These are phyloP conservation scores for Psidium friedrichsthalianum DNA, from an alignment of 345 rosid genomes.

Conservation along the genomic window DNA sequence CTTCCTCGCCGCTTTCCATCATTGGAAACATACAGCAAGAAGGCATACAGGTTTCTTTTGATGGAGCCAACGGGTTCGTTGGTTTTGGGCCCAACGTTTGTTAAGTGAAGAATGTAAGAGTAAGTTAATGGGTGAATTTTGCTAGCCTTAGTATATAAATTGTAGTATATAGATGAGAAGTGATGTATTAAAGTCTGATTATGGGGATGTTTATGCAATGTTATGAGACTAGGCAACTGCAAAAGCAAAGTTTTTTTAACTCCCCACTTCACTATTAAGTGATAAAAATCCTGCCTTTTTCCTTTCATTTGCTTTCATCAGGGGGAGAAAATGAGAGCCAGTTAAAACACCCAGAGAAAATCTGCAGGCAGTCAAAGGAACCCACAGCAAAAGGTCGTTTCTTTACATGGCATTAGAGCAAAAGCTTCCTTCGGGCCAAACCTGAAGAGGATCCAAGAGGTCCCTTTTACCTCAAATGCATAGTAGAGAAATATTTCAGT, in stretches of 20 bases:
- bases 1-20: constrained; percentile 68
- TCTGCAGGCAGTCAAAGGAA: constrained; percentile 14
- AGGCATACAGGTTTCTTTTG: constrained; percentile 87
- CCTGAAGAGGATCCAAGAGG: constrained; percentile 18
- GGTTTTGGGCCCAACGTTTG: constrained; percentile 95
- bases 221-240: neutral
- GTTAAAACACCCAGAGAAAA: neutral
- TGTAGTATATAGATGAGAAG: neutral
- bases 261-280: neutral
- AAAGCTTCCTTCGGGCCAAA: neutral
- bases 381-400: constrained; percentile 2
- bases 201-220: neutral
- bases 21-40: constrained; percentile 96
- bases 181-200: neutral
- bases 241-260: neutral
- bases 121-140: neutral
- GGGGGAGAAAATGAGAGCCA: neutral
- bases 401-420: neutral
- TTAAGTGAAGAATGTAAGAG: constrained; percentile 6
- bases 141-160: neutral
- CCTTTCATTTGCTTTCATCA: neutral
- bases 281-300: neutral
- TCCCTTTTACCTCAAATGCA: constrained; percentile 4
- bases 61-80: constrained; percentile 87
- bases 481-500: neutral